Evolutionary conservation across 306 rosid species (phyloP).

Genomic region (Castanea crenata): DNA sequence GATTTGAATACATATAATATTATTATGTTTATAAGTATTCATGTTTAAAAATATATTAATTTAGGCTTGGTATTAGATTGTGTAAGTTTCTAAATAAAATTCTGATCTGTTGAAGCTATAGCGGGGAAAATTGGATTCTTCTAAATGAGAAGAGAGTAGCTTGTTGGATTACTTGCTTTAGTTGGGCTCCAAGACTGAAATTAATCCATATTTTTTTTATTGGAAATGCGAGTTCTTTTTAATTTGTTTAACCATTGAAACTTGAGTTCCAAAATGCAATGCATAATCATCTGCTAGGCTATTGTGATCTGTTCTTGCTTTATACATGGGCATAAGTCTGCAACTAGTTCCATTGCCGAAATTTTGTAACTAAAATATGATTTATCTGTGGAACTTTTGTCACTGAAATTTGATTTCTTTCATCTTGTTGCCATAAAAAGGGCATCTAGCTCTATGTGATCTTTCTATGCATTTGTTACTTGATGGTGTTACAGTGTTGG

Average conservation of each 20-base stretch:
- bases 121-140: slow-evolving; percentile 7
- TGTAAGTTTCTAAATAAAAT: no score
- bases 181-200: not conserved
- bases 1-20: no score
- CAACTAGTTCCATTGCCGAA: not conserved
- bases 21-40: no score
- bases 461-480: not conserved
- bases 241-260: no score
- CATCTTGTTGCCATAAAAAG: not conserved
- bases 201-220: not conserved
- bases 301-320: not conserved
- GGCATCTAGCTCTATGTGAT: not conserved
- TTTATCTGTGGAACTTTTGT: not conserved
- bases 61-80: no score
- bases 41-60: no score
- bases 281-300: no score
- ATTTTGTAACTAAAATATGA: not conserved
- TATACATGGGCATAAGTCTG: not conserved
- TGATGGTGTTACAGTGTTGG: not conserved
- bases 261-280: no score
- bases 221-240: no score
- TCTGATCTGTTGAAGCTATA: slow-evolving; percentile 32
- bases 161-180: not conserved
- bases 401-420: not conserved
- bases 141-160: not conserved